Conservation (phyloP, 306 rosid species). For the Cucurbita maxima region DNA sequence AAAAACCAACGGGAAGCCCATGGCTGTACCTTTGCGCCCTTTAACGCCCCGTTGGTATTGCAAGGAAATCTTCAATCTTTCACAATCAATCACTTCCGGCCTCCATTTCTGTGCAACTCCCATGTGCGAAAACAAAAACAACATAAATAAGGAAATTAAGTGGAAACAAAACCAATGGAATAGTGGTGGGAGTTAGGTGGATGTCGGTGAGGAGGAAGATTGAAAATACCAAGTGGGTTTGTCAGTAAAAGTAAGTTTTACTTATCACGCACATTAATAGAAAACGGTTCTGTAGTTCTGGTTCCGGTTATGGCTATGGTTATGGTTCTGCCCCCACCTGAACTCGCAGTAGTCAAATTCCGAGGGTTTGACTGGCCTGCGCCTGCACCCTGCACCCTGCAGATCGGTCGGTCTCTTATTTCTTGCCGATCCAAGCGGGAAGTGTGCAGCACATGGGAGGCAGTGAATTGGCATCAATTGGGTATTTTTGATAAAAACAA, state of each 20-base stretch:
- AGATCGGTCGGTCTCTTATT: not conserved
- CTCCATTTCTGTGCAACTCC: not conserved
- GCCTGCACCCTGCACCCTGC: not conserved
- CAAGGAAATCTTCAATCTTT: not conserved
- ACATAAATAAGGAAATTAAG: not conserved
- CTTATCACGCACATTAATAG: not conserved
- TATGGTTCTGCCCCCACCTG: not conserved
- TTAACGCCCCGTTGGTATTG: not conserved
- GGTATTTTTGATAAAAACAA: conserved; percentile 10
- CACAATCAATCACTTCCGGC: not conserved
- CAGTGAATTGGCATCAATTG: too few species aligned
- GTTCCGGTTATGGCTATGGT: not conserved
- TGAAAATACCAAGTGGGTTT: not conserved
- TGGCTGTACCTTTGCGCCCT: not conserved
- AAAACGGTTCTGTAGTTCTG: not conserved
- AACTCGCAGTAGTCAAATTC: not conserved
- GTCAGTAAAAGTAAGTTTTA: not conserved
- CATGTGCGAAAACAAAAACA: not conserved
- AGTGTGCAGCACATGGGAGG: not conserved
- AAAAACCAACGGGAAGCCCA: not conserved
- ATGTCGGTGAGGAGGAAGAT: not conserved
- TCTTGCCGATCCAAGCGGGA: not conserved
- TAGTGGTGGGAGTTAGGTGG: not conserved
- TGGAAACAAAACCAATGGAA: not conserved
- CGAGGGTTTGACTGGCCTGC: not conserved